These are phyloP conservation scores for Aquilaria malaccensis DNA, from an alignment of 345 rosid genomes.

Conservation along the genomic window DNA sequence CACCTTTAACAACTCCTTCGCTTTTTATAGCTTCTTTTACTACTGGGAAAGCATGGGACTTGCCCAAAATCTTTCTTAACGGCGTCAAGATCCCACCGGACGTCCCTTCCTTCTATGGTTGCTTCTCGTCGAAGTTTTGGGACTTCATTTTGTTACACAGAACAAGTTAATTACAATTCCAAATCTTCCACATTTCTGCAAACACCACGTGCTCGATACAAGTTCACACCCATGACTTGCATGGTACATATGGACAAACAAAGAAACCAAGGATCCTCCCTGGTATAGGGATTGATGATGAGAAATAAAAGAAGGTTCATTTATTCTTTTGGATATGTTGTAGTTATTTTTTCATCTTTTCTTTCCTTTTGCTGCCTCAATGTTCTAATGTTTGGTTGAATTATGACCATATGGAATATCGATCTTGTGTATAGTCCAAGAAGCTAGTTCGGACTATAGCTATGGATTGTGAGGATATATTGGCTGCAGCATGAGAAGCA, in stretches of 20 bases:
- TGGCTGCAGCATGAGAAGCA: slow-evolving; percentile 50
- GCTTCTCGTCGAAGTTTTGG: too few relatives aligned
- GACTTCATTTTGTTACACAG: too few relatives aligned
- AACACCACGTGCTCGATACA: too few relatives aligned
- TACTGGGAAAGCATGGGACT: too few relatives aligned
- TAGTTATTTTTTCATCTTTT: not conserved
- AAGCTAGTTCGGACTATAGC: slow-evolving; percentile 37
- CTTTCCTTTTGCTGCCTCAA: not conserved
- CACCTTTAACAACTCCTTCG: too few relatives aligned
- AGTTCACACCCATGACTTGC: too few relatives aligned
- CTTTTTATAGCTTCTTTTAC: too few relatives aligned
- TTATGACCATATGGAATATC: not conserved
- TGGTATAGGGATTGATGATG: slow-evolving; percentile 27
- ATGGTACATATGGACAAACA: slow-evolving; percentile 26
- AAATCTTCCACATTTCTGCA: too few relatives aligned
- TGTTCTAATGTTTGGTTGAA: not conserved
- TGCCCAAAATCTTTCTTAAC: too few relatives aligned
- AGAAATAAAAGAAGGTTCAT: slow-evolving; percentile 63
- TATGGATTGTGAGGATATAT: slow-evolving; percentile 59
- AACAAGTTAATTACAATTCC: too few relatives aligned
- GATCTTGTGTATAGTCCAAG: slow-evolving; percentile 43
- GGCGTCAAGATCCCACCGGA: too few relatives aligned
- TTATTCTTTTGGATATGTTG: slow-evolving; percentile 1
- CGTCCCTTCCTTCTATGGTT: too few relatives aligned
- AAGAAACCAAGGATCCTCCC: slow-evolving; percentile 81